phyloP scores from a whole-genome alignment of 1,284 basidiomycete species.

The Bondarzewia mesenterica region DNA sequence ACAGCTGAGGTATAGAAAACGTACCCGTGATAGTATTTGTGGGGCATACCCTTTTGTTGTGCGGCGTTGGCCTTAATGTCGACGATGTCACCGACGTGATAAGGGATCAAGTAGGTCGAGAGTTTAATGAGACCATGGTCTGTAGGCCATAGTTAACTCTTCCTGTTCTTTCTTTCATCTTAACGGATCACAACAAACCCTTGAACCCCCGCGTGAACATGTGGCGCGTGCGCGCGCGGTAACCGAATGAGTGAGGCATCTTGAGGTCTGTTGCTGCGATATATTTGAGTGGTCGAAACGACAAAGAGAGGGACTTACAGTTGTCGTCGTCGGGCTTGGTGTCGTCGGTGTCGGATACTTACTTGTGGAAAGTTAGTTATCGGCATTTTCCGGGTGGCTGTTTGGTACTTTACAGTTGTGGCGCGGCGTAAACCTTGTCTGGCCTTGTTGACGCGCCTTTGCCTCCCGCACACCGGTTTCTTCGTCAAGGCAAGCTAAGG shows the following conservation, averaged over 20 bases:
- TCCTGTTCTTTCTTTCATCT: too few relatives aligned
- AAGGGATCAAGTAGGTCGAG: constrained; percentile 91
- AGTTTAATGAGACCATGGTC: constrained; percentile 89
- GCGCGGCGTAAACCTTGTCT: constrained; percentile 18
- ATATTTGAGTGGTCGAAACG: constrained; percentile 17
- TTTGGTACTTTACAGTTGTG: constrained; percentile 36
- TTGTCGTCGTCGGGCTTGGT: constrained; percentile 23
- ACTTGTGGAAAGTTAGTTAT: constrained; percentile 11
- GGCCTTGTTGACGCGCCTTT: constrained; percentile 20
- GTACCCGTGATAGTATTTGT: constrained; percentile 91
- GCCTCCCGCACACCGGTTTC: constrained; percentile 7
- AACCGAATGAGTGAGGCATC: constrained; percentile 99
- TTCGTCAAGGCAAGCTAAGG: constrained; percentile 16
- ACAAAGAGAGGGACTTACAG: constrained; percentile 20
- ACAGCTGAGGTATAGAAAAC: constrained; percentile 21
- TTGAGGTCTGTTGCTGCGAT: constrained; percentile 41
- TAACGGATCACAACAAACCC: constrained; percentile 44
- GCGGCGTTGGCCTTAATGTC: constrained; percentile 99
- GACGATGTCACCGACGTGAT: constrained; percentile 96
- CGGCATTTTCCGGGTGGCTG: constrained; percentile 27
- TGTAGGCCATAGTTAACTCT: constrained; percentile 25
- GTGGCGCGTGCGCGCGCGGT: constrained; percentile 98
- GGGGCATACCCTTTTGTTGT: constrained; percentile 99
- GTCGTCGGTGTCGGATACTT: constrained; percentile 26
- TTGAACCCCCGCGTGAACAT: constrained; percentile 99